These are phyloP conservation scores for Rhododendron simsii DNA, from an alignment of 148 eudicot species.

Conservation along the genomic window DNA sequence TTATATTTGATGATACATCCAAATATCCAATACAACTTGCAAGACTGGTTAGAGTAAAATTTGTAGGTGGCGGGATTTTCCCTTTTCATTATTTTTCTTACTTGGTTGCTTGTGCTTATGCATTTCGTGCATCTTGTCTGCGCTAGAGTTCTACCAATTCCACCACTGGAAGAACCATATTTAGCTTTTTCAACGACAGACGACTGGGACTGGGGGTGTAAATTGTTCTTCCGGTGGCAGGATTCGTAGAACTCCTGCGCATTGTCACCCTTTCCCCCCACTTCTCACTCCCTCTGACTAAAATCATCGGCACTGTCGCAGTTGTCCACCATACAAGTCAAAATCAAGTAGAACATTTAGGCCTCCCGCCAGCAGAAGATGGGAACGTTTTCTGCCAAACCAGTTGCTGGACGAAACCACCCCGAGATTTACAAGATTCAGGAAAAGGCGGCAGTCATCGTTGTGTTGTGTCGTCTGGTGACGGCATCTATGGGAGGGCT, in stretches of 20 bases:
- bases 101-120: neutral
- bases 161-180: too few species aligned
- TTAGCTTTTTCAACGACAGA: too few species aligned
- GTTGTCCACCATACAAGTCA: too few species aligned
- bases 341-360: neutral
- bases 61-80: too few species aligned
- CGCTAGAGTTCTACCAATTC: too few species aligned
- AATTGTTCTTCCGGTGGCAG: neutral
- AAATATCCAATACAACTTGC: neutral
- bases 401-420: neutral
- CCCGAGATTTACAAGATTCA: neutral
- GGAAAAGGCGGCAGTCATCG: conserved; percentile 1
- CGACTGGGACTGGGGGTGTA: too few species aligned
- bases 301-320: too few species aligned
- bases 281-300: neutral
- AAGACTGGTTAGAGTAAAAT: neutral
- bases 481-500: conserved; percentile 50
- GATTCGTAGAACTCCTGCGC: neutral
- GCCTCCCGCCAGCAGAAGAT: neutral
- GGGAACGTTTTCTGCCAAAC: neutral
- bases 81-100: neutral
- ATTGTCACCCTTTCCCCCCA: neutral
- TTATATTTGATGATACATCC: too few species aligned
- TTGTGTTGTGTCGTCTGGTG: neutral
- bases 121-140: too few species aligned